Evolutionary conservation across 139 green algal genomes (phyloP), one percentile per base, ranked within the genome.

Genomic region (Pseudopediastrum boryanum): DNA sequence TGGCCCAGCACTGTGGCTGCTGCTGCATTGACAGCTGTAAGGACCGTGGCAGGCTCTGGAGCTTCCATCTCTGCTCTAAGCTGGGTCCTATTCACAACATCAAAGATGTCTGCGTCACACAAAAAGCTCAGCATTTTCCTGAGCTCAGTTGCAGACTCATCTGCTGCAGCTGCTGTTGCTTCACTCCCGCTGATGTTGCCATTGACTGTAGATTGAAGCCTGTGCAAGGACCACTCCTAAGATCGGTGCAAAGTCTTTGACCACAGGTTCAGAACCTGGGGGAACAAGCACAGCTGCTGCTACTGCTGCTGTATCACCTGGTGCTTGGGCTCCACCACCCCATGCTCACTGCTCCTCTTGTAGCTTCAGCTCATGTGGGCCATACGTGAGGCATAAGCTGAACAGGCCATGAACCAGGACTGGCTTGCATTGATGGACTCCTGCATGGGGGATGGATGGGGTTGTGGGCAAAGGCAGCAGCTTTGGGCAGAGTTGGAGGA

Each of bases 351-450:
- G 25, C 25, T 10, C 48, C 27, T 43, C 35, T 23, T 36, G 42
- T 4, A 61, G 25, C 39, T 78, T 41, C 66, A 46, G 31, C 4
- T 89, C 72, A 85, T 71, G 16, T 82, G 80, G 21, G 87, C 93
- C 80, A 98, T 85, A 12, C 88, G 89, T 4, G 75, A 61, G 0
- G 90, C 88, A 54, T 94, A 89, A 21, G 71, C 66, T 3, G 58
- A 64, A 54, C 89, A 93, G n/a, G 84, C 81, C 89, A 98, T 88
- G 78, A 98, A 97, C 94, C 94, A 98, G 12, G 77, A 76, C 74
- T 93, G 86, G 43, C 86, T 87, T 29, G 83, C 71, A 72, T 90
- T 94, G 78, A 97, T 97, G 31, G 85, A 94, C 0, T 96, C 89
- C 77, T 94, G 84, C 19, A 66, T 63, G 19, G 39, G 39, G 65